phyloP scores from a whole-genome alignment of 257 asterid genomes.

The Leptodermis oblonga region DNA sequence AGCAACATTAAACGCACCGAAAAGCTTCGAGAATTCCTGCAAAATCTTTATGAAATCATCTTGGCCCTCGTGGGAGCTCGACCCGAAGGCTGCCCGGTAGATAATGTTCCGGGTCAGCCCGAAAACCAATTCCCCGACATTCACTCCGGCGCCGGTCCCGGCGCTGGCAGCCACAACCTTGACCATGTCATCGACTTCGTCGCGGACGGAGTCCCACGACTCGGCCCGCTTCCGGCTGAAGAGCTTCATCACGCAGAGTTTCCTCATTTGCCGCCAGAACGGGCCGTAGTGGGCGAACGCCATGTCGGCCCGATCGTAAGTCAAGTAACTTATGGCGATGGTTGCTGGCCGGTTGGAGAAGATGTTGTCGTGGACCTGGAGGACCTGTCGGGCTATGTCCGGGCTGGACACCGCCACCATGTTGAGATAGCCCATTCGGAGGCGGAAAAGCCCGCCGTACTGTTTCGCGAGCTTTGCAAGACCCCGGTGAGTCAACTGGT shows the following conservation, averaged over 20 bases:
- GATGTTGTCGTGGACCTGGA: conserved; percentile 75
- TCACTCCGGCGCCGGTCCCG: conserved; percentile 40
- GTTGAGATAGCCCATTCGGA: conserved; percentile 60
- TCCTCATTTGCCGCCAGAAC: conserved; percentile 95
- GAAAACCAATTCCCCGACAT: conserved; percentile 75
- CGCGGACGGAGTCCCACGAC: conserved; percentile 94
- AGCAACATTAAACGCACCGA: conserved; percentile 75
- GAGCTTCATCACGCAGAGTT: conserved; percentile 79
- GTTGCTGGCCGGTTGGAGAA: conserved; percentile 89
- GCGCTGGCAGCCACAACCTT: conserved; percentile 27
- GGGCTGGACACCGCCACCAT: conserved; percentile 76
- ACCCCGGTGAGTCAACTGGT: conserved; percentile 72
- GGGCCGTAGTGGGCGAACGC: conserved; percentile 95
- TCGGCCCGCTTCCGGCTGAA: conserved; percentile 85
- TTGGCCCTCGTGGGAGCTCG: conserved; percentile 60
- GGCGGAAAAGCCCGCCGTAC: conserved; percentile 80
- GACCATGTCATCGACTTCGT: conserved; percentile 61
- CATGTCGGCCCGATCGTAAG: conserved; percentile 90
- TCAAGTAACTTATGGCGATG: conserved; percentile 60
- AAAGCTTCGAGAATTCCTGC: conserved; percentile 73
- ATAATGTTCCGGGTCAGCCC: conserved; percentile 65
- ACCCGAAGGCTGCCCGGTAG: conserved; percentile 83
- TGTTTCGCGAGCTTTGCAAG: conserved; percentile 53
- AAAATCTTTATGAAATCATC: conserved; percentile 62
- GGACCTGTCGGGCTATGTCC: conserved; percentile 67